These are phyloP conservation scores for Aspergillus sp. DNA, from an alignment of 2,329 filamentous ascomycete genomes.

Conservation along the genomic window DNA sequence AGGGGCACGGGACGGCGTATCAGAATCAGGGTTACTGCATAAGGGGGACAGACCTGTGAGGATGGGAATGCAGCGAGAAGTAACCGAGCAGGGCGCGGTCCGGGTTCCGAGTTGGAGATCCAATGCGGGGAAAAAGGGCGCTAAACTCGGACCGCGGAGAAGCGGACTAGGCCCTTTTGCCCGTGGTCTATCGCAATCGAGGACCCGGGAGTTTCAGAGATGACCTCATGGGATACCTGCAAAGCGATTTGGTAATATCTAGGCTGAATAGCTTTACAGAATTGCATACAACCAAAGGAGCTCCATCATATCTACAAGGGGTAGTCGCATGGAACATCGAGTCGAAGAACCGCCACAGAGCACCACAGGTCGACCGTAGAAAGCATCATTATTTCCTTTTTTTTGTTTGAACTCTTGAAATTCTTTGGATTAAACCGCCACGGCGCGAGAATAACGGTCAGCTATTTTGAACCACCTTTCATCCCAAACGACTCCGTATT, in stretches of 20 bases:
- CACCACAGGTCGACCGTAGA: conserved; percentile 4
- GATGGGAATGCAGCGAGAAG: neutral
- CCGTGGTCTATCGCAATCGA: no score
- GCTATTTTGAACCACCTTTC: conserved; percentile 42
- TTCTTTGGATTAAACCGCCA: conserved; percentile 44
- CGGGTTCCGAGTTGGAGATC: conserved; percentile 4
- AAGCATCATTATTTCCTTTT: conserved; percentile 20
- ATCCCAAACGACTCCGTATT: conserved; percentile 41
- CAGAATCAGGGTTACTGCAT: neutral
- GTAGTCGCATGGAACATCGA: neutral
- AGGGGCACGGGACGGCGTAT: neutral
- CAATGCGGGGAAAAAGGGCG: conserved; percentile 10
- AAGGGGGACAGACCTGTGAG: neutral
- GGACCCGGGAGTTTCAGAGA: no score
- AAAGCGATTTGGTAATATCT: no score
- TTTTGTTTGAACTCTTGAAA: conserved; percentile 30
- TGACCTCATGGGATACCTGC: no score
- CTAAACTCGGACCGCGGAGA: conserved; percentile 9
- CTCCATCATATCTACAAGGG: neutral
- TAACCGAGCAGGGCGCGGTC: neutral
- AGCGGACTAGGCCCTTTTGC: neutral
- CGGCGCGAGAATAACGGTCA: conserved; percentile 40
- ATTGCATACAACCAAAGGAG: neutral
- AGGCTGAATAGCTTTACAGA: no score
- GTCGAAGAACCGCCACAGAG: neutral